Percentiles rank a stretch among this genome's conserved stretches.
These are phyloP conservation scores for Inga leiocalycina DNA, from an alignment of 306 rosid species.

Conservation along the genomic window DNA sequence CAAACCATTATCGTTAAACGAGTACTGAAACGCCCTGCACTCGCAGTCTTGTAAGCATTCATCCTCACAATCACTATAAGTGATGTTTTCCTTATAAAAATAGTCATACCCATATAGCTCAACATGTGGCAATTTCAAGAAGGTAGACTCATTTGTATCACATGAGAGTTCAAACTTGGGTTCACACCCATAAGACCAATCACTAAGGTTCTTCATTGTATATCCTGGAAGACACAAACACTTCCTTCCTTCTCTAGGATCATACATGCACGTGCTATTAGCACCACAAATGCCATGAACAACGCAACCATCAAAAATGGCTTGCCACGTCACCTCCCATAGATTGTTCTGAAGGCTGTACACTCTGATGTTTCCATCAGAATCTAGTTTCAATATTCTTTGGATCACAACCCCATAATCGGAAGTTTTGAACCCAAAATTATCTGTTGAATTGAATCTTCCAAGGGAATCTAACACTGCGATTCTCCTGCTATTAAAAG, in stretches of 20 bases:
- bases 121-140: neutral
- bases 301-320: neutral
- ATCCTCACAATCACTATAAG: slow-evolving; percentile 15
- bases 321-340: slow-evolving; percentile 46
- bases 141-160: neutral
- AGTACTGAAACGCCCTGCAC: slow-evolving; percentile 39
- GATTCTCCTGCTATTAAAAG: slow-evolving; percentile 9
- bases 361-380: neutral
- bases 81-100: neutral
- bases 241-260: neutral
- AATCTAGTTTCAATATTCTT: slow-evolving; percentile 16
- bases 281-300: slow-evolving; percentile 43
- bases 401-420: neutral
- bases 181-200: slow-evolving; percentile 42
- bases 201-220: neutral
- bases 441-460: neutral
- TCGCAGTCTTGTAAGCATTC: slow-evolving; percentile 12
- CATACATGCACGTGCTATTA: slow-evolving; percentile 31
- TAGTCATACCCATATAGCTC: slow-evolving; percentile 34
- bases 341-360: neutral
- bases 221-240: slow-evolving; percentile 29
- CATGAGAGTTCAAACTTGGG: slow-evolving; percentile 34
- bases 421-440: neutral
- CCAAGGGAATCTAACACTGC: slow-evolving; percentile 14
- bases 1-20: neutral